Base-by-base conservation (phyloP, 129 eudicot genomes). In the Escallonia herrerae region DNA sequence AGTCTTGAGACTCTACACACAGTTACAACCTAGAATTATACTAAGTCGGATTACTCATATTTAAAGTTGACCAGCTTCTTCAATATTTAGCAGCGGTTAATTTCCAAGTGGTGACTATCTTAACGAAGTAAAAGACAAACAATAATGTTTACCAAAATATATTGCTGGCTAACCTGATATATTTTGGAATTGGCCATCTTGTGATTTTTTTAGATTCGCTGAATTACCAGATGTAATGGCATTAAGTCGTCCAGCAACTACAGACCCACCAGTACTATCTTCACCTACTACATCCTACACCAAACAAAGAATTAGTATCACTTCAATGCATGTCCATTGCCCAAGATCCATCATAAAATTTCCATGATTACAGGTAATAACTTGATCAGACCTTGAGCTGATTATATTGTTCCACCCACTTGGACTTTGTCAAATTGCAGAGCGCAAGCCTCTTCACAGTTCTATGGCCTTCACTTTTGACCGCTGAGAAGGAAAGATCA, bases 341-440 rank as follows among this genome's bases (percentile, higher is more conserved):
- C 37, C 40, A 53, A 46, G 45, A 43, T 43, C 62, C 53, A 66
- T 43, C 4, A 67, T 55, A 14, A 42, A 15, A 5, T 43, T 66
- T 48, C 38, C 40, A 22, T 22, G 33, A 22, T 22, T 22, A 22
- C 33, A 22, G 33, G 33, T 22, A 22, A 22, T 22, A 22, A 39
- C 39, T 49, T 37, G 45, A 7, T 46, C 79, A 62, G 60, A 93
- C 98, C 98, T 93, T 77, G 41, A 81, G 76, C 63, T 43, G 64
- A 67, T 75, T 88, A 77, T 88, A 83, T 40, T 88, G 79, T 79
- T 88, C 91, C 76, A 93, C 84, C 98, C 96, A 93, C 56, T 82
- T 80, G 8, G 89, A 83, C 71, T 80, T 93, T 43, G 83, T 73
- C 66, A 79, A 73, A 76, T 82, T 70, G 68, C 83, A 65, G 43